These are phyloP conservation scores for Scheffersomyces ergatensis DNA, from an alignment of 805 yeast species.

Conservation along the genomic window DNA sequence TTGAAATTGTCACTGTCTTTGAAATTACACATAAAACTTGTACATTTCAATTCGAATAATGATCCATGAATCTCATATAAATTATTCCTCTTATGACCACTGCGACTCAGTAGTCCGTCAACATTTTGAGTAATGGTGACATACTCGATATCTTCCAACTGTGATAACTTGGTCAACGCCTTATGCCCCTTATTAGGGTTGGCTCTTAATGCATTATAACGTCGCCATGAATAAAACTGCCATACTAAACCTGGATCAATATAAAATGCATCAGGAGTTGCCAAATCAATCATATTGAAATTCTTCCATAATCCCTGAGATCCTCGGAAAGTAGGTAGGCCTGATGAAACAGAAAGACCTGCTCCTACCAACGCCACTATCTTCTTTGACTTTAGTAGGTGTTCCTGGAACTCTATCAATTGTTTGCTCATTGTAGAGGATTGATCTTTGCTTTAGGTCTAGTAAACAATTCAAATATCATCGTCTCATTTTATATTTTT, in stretches of 20 bases:
- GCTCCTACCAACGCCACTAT: slow-evolving; percentile 76
- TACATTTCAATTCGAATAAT: slow-evolving; percentile 69
- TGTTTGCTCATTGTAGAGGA: slow-evolving; percentile 24
- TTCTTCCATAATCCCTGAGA: slow-evolving; percentile 75
- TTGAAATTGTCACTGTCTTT: slow-evolving; percentile 48
- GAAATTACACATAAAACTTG: slow-evolving; percentile 70
- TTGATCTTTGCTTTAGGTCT: too few species aligned
- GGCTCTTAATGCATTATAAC: slow-evolving; percentile 64
- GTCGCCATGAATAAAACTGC: slow-evolving; percentile 78
- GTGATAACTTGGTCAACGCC: slow-evolving; percentile 64
- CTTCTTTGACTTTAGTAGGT: slow-evolving; percentile 42
- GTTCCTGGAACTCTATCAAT: slow-evolving; percentile 48
- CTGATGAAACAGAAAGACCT: slow-evolving; percentile 76
- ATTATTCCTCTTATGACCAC: slow-evolving; percentile 53
- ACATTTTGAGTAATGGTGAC: slow-evolving; percentile 81
- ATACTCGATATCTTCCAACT: slow-evolving; percentile 32
- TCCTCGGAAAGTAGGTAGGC: slow-evolving; percentile 72
- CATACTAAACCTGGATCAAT: slow-evolving; percentile 84
- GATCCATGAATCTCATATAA: slow-evolving; percentile 78
- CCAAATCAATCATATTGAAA: slow-evolving; percentile 76
- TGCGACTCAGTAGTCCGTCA: slow-evolving; percentile 69
- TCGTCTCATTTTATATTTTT: too few species aligned
- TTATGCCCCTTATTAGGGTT: slow-evolving; percentile 72
- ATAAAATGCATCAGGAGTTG: slow-evolving; percentile 89
- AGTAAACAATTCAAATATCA: too few species aligned